Evolutionary conservation across 2,329 filamentous ascomycete genomes (phyloP).

Genomic region (Penicillium rolfsii): DNA sequence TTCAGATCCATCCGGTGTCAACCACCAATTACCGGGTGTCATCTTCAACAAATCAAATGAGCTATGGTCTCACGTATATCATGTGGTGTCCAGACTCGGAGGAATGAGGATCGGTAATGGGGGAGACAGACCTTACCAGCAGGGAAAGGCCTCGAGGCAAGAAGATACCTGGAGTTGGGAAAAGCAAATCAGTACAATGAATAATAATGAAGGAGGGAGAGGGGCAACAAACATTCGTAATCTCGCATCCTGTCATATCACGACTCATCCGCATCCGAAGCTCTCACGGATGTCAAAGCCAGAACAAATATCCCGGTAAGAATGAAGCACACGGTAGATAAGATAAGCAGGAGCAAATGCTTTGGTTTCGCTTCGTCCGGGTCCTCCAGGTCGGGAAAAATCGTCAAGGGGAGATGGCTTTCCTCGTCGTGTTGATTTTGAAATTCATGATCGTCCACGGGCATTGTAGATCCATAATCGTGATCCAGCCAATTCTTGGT

Average conservation of each 20-base stretch:
- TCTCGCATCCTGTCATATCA: not conserved
- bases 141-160: not conserved
- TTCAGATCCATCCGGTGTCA: not conserved
- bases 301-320: not conserved
- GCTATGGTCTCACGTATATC: not conserved
- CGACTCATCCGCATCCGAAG: not conserved
- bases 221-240: not conserved
- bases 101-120: not conserved
- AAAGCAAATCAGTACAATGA: not conserved
- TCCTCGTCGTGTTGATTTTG: not conserved
- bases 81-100: not conserved
- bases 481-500: slow-evolving; percentile 12
- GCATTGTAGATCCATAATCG: slow-evolving; percentile 9
- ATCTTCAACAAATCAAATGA: not conserved
- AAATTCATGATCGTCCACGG: not conserved
- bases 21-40: not conserved
- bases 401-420: not conserved
- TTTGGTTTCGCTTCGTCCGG: slow-evolving; percentile 2
- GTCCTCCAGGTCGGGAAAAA: not conserved
- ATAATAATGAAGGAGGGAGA: not conserved
- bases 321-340: not conserved
- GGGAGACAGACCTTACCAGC: not conserved
- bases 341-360: not conserved
- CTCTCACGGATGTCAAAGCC: not conserved
- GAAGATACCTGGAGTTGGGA: not conserved